These are phyloP conservation scores for Brassica balearica DNA, from an alignment of 441 rosid species.

Conservation along the genomic window DNA sequence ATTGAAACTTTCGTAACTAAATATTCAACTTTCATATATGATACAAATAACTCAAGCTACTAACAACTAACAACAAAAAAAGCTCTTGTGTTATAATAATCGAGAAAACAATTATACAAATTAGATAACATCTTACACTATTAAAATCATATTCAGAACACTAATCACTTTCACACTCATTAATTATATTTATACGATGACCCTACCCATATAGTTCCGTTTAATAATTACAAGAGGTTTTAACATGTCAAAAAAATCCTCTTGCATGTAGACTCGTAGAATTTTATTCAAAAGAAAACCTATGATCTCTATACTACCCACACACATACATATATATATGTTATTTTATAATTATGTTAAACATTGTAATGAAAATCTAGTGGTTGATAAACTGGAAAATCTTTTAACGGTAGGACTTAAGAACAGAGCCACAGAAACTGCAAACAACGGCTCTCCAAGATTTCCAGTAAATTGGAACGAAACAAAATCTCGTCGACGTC, in stretches of 20 bases:
- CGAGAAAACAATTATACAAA: neutral
- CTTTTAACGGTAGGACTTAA: constrained; percentile 53
- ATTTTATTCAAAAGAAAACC: constrained; percentile 3
- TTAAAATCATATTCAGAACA: neutral
- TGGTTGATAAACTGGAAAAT: neutral
- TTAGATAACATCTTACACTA: neutral
- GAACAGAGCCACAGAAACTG: constrained; percentile 72
- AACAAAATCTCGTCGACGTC: constrained; percentile 66
- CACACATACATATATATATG: neutral
- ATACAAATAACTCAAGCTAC: neutral
- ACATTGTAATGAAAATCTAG: neutral
- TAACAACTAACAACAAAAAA: neutral
- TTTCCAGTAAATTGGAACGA: constrained; percentile 66
- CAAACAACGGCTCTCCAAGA: constrained; percentile 75
- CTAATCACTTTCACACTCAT: constrained; percentile 21
- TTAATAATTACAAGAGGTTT: constrained; percentile 10
- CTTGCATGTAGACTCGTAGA: constrained; percentile 16
- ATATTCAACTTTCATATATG: neutral
- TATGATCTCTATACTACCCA: constrained; percentile 7
- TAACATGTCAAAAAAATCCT: constrained; percentile 16
- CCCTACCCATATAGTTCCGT: constrained; percentile 10
- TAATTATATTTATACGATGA: neutral
- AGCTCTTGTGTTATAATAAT: neutral
- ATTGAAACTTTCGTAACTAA: neutral
- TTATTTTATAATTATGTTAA: neutral